A percentile compares a stretch with the other conserved stretches of the same genome.
Evolutionary conservation across 2,329 filamentous ascomycete species (phyloP).

Genomic region (Byssoonygena ceratinophila): DNA sequence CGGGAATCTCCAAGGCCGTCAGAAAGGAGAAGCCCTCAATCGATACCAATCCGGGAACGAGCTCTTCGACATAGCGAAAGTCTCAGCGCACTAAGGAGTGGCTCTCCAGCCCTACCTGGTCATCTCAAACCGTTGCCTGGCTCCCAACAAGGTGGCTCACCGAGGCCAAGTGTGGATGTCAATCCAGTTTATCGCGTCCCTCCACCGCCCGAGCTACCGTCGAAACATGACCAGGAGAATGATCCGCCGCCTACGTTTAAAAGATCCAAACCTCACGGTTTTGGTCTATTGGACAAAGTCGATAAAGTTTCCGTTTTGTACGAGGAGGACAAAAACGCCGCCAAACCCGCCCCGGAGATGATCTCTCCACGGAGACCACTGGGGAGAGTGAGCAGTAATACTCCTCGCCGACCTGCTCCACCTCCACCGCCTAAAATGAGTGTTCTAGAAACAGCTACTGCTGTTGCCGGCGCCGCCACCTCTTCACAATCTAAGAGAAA

Average conservation of each 20-base stretch:
- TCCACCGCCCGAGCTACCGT: constrained; percentile 46
- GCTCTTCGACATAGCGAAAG: background rate
- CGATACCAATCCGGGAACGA: constrained; percentile 3
- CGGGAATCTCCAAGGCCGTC: constrained; percentile 18
- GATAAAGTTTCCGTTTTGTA: constrained; percentile 45
- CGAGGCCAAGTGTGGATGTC: constrained; percentile 24
- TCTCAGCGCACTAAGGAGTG: background rate
- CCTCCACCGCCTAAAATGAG: constrained; percentile 90
- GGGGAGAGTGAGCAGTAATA: constrained; percentile 51
- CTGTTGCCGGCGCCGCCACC: constrained; percentile 66
- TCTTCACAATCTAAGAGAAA: constrained; percentile 64
- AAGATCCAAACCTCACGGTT: constrained; percentile 47
- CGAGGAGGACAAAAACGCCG: constrained; percentile 24
- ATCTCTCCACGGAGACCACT: constrained; percentile 40
- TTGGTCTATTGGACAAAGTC: constrained; percentile 47
- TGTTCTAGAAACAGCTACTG: constrained; percentile 80
- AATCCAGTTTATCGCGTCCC: constrained; percentile 51
- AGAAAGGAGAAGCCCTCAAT: constrained; percentile 15
- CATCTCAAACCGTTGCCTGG: background rate
- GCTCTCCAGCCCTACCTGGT: background rate
- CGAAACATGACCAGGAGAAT: constrained; percentile 73
- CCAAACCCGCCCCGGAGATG: constrained; percentile 38
- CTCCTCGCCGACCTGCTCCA: constrained; percentile 64
- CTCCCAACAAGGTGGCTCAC: background rate
- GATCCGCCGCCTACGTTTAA: constrained; percentile 61